These are phyloP conservation scores for Hypoxylon cercidicola DNA, from an alignment of 495 filamentous ascomycete species.

Conservation along the genomic window DNA sequence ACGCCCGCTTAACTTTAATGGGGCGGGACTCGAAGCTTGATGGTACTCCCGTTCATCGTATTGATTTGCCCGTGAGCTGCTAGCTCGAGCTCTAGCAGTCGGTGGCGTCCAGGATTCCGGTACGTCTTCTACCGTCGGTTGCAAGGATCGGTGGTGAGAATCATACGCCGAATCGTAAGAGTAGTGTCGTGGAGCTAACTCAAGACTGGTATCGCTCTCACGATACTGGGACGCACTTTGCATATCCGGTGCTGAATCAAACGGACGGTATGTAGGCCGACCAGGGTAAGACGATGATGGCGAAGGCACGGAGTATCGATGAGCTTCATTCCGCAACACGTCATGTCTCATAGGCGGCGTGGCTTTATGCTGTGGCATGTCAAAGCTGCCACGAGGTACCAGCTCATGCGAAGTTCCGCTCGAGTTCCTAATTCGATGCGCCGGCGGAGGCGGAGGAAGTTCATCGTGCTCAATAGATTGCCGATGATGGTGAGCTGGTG, in stretches of 20 bases:
- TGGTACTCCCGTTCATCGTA: conserved; percentile 53
- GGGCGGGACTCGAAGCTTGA: conserved; percentile 56
- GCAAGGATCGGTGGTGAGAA: conserved; percentile 63
- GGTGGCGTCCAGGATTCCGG: conserved; percentile 60
- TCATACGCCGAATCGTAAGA: conserved; percentile 61
- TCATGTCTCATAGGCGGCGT: conserved; percentile 59
- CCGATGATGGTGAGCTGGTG: conserved; percentile 28
- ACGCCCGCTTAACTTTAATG: conserved; percentile 56
- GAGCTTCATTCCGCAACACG: conserved; percentile 59
- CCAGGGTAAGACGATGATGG: conserved; percentile 55
- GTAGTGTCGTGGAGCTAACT: conserved; percentile 56
- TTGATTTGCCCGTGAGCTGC: conserved; percentile 47
- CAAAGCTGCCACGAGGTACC: conserved; percentile 47
- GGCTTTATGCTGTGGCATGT: conserved; percentile 44
- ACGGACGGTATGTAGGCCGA: conserved; percentile 57
- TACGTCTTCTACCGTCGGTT: conserved; percentile 75
- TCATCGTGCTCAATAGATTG: conserved; percentile 45
- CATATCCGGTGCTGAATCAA: conserved; percentile 54
- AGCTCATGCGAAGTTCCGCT: conserved; percentile 51
- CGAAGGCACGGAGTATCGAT: conserved; percentile 51
- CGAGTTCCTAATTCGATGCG: conserved; percentile 53
- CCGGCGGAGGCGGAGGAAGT: conserved; percentile 58
- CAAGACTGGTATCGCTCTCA: conserved; percentile 39
- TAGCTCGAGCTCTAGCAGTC: conserved; percentile 56
- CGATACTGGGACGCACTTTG: conserved; percentile 44